These are phyloP conservation scores for Trichoderma sp. DNA, from an alignment of 2,329 filamentous ascomycete species.

Conservation along the genomic window DNA sequence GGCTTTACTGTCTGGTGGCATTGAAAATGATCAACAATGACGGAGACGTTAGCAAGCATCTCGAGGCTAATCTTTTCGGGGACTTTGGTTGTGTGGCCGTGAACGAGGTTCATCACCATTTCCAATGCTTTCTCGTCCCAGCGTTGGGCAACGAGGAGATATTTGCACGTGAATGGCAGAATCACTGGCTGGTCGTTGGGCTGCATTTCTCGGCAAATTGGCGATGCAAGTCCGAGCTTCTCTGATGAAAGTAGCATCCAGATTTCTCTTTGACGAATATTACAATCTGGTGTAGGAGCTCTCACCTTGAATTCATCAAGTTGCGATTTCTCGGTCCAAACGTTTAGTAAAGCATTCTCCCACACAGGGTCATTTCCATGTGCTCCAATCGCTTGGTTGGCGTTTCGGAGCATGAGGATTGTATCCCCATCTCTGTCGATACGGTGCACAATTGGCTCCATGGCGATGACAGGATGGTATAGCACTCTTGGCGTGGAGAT, in stretches of 20 bases:
- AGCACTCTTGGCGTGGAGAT: background rate
- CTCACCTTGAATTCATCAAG: background rate
- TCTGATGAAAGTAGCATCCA: conserved; percentile 31
- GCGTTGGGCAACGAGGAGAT: conserved; percentile 10
- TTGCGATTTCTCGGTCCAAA: background rate
- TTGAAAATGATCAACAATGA: conserved; percentile 42
- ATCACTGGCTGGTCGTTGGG: conserved; percentile 7
- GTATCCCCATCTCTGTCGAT: conserved; percentile 6
- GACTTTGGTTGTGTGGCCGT: conserved; percentile 38
- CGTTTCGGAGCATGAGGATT: background rate
- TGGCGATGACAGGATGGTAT: background rate
- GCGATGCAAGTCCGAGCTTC: conserved; percentile 35
- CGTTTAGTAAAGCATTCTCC: background rate
- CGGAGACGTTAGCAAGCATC: conserved; percentile 41
- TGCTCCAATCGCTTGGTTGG: background rate
- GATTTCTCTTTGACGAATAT: background rate
- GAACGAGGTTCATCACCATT: conserved; percentile 43
- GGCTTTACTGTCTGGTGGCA: conserved; percentile 41
- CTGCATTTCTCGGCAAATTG: conserved; percentile 21
- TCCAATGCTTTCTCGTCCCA: conserved; percentile 39
- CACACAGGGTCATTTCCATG: background rate
- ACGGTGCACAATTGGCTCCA: background rate
- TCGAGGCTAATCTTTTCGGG: conserved; percentile 37
- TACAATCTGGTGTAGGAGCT: background rate
- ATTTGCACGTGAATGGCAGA: background rate